Evolutionary conservation across 768 basidiomycete genomes (phyloP).

Genomic region (Dacryopinax primogenitus): DNA sequence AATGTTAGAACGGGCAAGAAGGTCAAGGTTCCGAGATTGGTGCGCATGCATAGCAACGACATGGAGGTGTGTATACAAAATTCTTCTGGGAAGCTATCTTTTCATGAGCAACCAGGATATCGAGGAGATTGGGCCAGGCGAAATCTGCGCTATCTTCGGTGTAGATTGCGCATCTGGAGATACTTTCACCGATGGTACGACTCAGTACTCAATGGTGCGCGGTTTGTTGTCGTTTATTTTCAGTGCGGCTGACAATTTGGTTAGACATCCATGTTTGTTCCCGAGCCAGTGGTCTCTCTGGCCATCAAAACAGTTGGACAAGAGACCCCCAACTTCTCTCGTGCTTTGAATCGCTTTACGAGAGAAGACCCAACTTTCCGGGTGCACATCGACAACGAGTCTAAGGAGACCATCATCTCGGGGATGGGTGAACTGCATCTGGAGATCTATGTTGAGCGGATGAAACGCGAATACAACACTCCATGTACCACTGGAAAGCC

Average conservation of each 20-base stretch:
- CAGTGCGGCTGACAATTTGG: neutral
- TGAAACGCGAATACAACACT: slow-evolving; percentile 94
- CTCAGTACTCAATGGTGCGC: slow-evolving; percentile 81
- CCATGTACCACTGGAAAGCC: slow-evolving; percentile 90
- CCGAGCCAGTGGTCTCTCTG: slow-evolving; percentile 95
- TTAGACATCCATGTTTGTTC: slow-evolving; percentile 96
- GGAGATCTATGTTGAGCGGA: slow-evolving; percentile 97
- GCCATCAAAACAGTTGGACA: slow-evolving; percentile 82
- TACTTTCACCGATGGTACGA: slow-evolving; percentile 89
- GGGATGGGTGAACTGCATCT: slow-evolving; percentile 99
- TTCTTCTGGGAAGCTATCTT: neutral
- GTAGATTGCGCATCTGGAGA: slow-evolving; percentile 97
- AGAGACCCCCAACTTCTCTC: slow-evolving; percentile 92
- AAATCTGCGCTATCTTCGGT: slow-evolving; percentile 98
- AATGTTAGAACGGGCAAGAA: slow-evolving; percentile 93
- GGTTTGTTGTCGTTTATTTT: neutral
- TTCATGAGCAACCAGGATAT: slow-evolving; percentile 51
- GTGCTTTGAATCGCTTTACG: slow-evolving; percentile 92
- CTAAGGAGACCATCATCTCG: slow-evolving; percentile 97
- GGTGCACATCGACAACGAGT: slow-evolving; percentile 87
- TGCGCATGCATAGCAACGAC: slow-evolving; percentile 96
- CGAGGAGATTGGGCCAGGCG: slow-evolving; percentile 84
- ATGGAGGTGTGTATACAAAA: slow-evolving; percentile 63
- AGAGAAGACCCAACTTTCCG: slow-evolving; percentile 98
- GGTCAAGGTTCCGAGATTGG: slow-evolving; percentile 90